These are phyloP conservation scores for Holtermannia corniformis DNA, from an alignment of 768 basidiomycete species.

Conservation along the genomic window DNA sequence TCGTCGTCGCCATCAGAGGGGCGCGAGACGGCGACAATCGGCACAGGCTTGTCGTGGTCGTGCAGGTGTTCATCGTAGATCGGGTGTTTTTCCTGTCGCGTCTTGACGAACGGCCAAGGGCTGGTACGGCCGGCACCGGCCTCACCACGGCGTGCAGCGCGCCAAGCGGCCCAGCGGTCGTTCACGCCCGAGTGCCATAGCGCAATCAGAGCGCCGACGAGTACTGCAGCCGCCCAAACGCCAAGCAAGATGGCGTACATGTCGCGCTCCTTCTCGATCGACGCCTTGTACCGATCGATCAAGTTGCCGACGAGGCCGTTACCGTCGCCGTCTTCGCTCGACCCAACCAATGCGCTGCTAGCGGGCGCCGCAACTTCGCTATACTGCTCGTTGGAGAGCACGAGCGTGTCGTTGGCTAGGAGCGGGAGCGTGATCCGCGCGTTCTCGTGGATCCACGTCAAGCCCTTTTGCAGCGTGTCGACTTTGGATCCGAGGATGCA, in stretches of 20 bases:
- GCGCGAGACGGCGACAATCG: not conserved
- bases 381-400: slow-evolving; percentile 62
- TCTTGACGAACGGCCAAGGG: slow-evolving; percentile 14
- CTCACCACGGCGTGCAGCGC: not conserved
- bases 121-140: not conserved
- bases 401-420: slow-evolving; percentile 63
- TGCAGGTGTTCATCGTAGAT: slow-evolving; percentile 29
- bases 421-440: slow-evolving; percentile 69
- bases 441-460: slow-evolving; percentile 87
- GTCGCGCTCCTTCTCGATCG: slow-evolving; percentile 68
- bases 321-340: slow-evolving; percentile 46
- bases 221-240: slow-evolving; percentile 71
- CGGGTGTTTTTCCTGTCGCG: slow-evolving; percentile 12
- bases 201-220: slow-evolving; percentile 53
- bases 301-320: slow-evolving; percentile 61
- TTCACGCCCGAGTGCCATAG: slow-evolving; percentile 34
- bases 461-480: slow-evolving; percentile 68
- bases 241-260: slow-evolving; percentile 76
- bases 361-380: slow-evolving; percentile 71
- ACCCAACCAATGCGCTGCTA: slow-evolving; percentile 61
- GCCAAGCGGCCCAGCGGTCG: slow-evolving; percentile 13
- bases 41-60: slow-evolving; percentile 16
- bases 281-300: slow-evolving; percentile 60
- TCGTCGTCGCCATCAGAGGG: not conserved
- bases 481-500: slow-evolving; percentile 92